Base-by-base conservation (phyloP, 768 basidiomycete species). In the Podaxis sp. region DNA sequence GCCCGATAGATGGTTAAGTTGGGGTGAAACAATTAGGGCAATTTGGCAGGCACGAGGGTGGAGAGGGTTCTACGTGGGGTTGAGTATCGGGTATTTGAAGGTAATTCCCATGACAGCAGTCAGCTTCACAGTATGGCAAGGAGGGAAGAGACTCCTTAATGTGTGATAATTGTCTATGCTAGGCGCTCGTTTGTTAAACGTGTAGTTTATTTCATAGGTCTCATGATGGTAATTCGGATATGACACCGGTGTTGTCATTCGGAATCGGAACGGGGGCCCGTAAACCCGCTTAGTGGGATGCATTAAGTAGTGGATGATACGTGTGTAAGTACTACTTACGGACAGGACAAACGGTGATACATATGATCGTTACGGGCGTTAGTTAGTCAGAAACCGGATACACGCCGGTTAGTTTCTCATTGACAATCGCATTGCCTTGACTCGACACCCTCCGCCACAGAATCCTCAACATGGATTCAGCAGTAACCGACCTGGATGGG, bases 61-160 rank as follows among this genome's bases (percentile, higher is more conserved):
- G 86, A 80, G 87, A 73, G 96, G 94, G 2, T 97, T 97, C 75
- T 98, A 89, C 70, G 87, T 97, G 33, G 96, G 96, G 0, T 76
- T 99, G 65, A 84, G 87, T 60, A 91, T 98, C 67, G 96, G 96
- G 2, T 97, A 93, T 76, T 68, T 98, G 59, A 98, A 99, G 81
- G 87, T 96, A 46, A 85, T 97, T 62, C 96, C 96, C 12, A 96
- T 98, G 95, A 96, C 89, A 24, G 93, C 95, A 62, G 89, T 96
- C 60, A 92, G 90, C 73, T 96, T 89, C 69, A 82, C 93, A 10
- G 90, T 89, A n/a, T 97, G 95, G 95, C 91, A 95, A 73, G 79
- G 85, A 64, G 82, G 85, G 70, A 91, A 91, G 76, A 76, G 86
- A 51, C 54, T 88, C 24, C 74, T 82, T 51, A 70, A 76, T 69